Conservation (phyloP, 108 stramenopile genomes). For the Nannochloropsis gaditana region DNA sequence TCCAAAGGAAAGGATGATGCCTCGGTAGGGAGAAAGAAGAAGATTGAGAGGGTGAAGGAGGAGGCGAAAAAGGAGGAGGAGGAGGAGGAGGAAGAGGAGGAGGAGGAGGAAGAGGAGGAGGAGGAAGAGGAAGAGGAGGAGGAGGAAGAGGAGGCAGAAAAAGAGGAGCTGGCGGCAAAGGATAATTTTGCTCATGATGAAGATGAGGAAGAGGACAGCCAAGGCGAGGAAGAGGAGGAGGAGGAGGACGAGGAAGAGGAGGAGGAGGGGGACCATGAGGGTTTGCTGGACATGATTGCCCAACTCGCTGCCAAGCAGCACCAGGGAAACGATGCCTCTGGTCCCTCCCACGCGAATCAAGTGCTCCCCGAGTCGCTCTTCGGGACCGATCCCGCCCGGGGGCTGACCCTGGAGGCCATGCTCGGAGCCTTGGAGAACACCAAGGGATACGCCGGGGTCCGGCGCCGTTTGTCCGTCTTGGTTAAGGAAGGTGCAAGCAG, state of each 20-base stretch:
- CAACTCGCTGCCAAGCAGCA: neutral
- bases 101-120: slow-evolving; percentile 61
- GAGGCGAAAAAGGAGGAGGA: slow-evolving; percentile 1
- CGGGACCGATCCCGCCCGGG: slow-evolving; percentile 17
- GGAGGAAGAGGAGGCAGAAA: slow-evolving; percentile 36
- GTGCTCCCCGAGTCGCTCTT: neutral
- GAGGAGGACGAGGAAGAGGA: slow-evolving; percentile 41
- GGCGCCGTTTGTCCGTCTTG: slow-evolving; percentile 63
- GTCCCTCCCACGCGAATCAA: neutral
- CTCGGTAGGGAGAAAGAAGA: too few relatives aligned
- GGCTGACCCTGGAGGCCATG: slow-evolving; percentile 72
- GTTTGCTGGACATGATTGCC: slow-evolving; percentile 22
- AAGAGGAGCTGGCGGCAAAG: slow-evolving; percentile 26
- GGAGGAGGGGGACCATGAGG: slow-evolving; percentile 29
- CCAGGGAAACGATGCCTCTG: neutral
- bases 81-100: slow-evolving; percentile 63
- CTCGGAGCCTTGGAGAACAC: slow-evolving; percentile 74
- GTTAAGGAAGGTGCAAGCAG: slow-evolving; percentile 48
- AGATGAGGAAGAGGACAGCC: slow-evolving; percentile 28
- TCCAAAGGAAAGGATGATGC: too few relatives aligned
- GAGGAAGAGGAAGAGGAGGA: slow-evolving; percentile 62
- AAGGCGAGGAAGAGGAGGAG: slow-evolving; percentile 26
- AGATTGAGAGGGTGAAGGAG: too few relatives aligned
- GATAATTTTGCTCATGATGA: slow-evolving; percentile 17
- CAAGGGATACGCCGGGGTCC: slow-evolving; percentile 67